These are phyloP conservation scores for Coprinellus micaceus DNA, from an alignment of 768 basidiomycete genomes.

Conservation along the genomic window DNA sequence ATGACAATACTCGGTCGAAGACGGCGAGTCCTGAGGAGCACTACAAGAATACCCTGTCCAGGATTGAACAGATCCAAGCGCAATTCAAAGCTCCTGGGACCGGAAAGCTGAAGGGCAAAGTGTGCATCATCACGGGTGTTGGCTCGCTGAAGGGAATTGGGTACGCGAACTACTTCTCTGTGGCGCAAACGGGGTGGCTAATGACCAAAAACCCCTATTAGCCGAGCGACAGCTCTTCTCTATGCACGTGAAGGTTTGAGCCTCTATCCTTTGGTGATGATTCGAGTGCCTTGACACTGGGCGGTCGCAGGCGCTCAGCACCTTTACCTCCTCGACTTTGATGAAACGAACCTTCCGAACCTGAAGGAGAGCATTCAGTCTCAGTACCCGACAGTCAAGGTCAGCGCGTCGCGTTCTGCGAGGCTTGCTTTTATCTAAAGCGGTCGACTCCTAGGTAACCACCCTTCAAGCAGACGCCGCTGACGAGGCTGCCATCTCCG, in stretches of 20 bases:
- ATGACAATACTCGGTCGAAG: constrained; percentile 30
- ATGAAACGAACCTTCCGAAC: constrained; percentile 60
- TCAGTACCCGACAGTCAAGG: constrained; percentile 77
- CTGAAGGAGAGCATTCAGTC: constrained; percentile 65
- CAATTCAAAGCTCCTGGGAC: constrained; percentile 60
- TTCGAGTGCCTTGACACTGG: constrained; percentile 5
- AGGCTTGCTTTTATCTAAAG: too few relatives aligned
- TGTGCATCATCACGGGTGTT: constrained; percentile 85
- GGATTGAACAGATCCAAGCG: constrained; percentile 63
- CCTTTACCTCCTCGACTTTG: constrained; percentile 74
- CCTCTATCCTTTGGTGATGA: neutral
- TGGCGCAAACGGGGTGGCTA: too few relatives aligned
- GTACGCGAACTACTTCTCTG: constrained; percentile 38
- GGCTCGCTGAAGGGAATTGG: constrained; percentile 88
- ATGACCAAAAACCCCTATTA: constrained; percentile 23
- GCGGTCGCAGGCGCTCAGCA: constrained; percentile 60
- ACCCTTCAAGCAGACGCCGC: constrained; percentile 79
- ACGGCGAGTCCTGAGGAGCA: constrained; percentile 44
- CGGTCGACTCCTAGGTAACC: too few relatives aligned
- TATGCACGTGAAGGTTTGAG: constrained; percentile 76
- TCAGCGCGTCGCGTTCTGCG: constrained; percentile 22
- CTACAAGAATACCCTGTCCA: constrained; percentile 56
- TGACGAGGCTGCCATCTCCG: constrained; percentile 64
- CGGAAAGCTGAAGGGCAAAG: constrained; percentile 66
- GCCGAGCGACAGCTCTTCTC: constrained; percentile 66